phyloP scores from a whole-genome alignment of 2,329 filamentous ascomycete genomes.

The Bipolaris cookei region DNA sequence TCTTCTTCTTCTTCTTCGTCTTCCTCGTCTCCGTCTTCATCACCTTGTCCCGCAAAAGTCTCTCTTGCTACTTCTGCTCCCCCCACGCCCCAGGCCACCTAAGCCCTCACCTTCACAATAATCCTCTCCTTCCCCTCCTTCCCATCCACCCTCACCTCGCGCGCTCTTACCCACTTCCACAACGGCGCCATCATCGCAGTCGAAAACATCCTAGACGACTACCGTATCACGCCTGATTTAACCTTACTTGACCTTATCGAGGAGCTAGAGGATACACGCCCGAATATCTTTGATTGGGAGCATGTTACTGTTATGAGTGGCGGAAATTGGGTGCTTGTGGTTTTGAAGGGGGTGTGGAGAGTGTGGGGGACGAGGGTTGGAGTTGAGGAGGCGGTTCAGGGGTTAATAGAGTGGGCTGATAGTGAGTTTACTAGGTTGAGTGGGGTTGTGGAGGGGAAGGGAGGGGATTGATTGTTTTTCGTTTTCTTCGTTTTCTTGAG shows the following conservation, averaged over 20 bases:
- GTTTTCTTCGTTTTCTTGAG: no score
- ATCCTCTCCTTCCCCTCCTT: neutral
- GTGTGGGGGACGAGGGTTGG: neutral
- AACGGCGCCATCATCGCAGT: slow-evolving; percentile 10
- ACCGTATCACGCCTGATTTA: neutral
- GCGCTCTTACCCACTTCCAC: slow-evolving; percentile 7
- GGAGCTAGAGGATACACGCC: slow-evolving; percentile 6
- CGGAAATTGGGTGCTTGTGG: slow-evolving; percentile 7
- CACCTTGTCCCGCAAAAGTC: no score
- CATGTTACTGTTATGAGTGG: slow-evolving; percentile 9
- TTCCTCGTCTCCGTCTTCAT: no score
- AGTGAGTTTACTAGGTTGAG: slow-evolving; percentile 5
- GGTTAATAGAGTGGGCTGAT: slow-evolving; percentile 7
- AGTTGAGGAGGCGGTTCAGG: neutral
- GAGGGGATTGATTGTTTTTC: no score
- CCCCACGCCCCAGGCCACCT: no score
- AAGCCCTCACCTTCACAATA: no score
- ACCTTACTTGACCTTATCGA: neutral
- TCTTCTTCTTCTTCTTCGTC: no score
- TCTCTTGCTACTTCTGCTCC: no score
- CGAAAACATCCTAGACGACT: slow-evolving; percentile 10
- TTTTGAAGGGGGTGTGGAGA: neutral
- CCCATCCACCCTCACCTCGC: neutral
- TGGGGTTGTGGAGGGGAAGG: neutral
- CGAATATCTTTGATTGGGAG: slow-evolving; percentile 9